Percentiles rank a stretch among this genome's conserved stretches.
Evolutionary conservation across 2,329 filamentous ascomycete genomes (phyloP).

Genomic region (Aspergillus melleus): DNA sequence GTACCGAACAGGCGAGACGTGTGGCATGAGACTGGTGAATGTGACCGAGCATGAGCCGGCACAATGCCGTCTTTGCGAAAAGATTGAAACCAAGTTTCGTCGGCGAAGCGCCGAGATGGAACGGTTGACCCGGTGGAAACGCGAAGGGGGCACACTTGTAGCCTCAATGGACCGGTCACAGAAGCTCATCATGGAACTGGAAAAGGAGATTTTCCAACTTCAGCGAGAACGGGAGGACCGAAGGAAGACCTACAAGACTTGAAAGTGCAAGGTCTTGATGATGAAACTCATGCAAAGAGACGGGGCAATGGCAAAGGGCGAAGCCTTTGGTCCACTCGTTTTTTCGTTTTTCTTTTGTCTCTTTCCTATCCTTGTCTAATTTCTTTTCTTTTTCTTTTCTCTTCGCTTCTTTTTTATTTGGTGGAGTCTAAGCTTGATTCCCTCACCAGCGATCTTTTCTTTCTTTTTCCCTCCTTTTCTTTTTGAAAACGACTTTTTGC

Average conservation of each 20-base stretch:
- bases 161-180: slow-evolving; percentile 66
- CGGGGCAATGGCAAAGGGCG: not conserved
- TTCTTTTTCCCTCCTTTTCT: slow-evolving; percentile 22
- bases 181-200: slow-evolving; percentile 71
- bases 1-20: slow-evolving; percentile 94
- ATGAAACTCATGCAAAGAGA: slow-evolving; percentile 1
- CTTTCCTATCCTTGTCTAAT: not conserved
- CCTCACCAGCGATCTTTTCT: slow-evolving; percentile 9
- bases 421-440: not conserved
- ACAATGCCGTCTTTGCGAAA: slow-evolving; percentile 82
- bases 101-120: slow-evolving; percentile 71
- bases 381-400: slow-evolving; percentile 9
- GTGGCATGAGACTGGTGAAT: slow-evolving; percentile 88
- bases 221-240: slow-evolving; percentile 54
- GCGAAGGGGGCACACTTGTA: slow-evolving; percentile 62
- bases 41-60: slow-evolving; percentile 63
- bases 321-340: not conserved
- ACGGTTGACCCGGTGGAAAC: slow-evolving; percentile 74
- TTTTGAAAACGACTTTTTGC: slow-evolving; percentile 17
- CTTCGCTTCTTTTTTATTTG: slow-evolving; percentile 11
- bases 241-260: slow-evolving; percentile 25
- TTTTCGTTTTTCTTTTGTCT: slow-evolving; percentile 1
- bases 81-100: slow-evolving; percentile 81
- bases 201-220: slow-evolving; percentile 68
- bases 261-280: slow-evolving; percentile 3